phyloP scores from a whole-genome alignment of 2,329 filamentous ascomycete species.

The Colletotrichum abscissum region DNA sequence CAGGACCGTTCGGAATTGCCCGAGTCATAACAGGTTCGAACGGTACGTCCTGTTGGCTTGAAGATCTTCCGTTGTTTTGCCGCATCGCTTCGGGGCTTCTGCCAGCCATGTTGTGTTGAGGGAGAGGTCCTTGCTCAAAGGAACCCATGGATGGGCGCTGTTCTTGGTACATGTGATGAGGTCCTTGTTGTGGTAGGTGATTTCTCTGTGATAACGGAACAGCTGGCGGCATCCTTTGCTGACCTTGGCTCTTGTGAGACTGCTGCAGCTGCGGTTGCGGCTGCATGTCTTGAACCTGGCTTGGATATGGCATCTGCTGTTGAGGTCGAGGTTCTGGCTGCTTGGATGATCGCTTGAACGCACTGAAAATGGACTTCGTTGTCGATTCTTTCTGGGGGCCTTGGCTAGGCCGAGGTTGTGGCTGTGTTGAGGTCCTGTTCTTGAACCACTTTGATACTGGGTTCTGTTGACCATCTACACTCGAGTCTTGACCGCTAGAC shows the following conservation, averaged over 20 bases:
- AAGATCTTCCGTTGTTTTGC: conserved; percentile 5
- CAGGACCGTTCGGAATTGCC: background rate
- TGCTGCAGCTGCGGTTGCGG: background rate
- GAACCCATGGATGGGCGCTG: background rate
- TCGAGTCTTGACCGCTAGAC: background rate
- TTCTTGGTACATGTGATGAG: conserved; percentile 21
- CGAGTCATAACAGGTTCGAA: conserved; percentile 2
- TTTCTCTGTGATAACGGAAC: conserved; percentile 10
- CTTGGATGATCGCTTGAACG: conserved; percentile 41
- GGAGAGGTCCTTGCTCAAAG: conserved; percentile 1
- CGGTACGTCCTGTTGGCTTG: background rate
- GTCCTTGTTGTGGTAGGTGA: background rate
- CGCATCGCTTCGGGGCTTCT: conserved; percentile 6
- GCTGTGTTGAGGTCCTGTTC: conserved; percentile 26
- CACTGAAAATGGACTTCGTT: conserved; percentile 39
- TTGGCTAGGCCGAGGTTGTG: conserved; percentile 29
- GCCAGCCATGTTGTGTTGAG: conserved; percentile 1
- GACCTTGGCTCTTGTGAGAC: conserved; percentile 3
- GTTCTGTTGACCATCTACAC: background rate
- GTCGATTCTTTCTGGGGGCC: conserved; percentile 38
- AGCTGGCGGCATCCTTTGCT: conserved; percentile 8
- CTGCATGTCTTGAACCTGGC: background rate
- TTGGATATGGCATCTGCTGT: conserved; percentile 24
- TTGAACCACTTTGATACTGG: conserved; percentile 36
- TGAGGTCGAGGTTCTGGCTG: conserved; percentile 36